Evolutionary conservation across 352 stramenopile species (phyloP), one percentile per base, ranked within the genome.

Genomic region (Pelagophyceae sp.): DNA sequence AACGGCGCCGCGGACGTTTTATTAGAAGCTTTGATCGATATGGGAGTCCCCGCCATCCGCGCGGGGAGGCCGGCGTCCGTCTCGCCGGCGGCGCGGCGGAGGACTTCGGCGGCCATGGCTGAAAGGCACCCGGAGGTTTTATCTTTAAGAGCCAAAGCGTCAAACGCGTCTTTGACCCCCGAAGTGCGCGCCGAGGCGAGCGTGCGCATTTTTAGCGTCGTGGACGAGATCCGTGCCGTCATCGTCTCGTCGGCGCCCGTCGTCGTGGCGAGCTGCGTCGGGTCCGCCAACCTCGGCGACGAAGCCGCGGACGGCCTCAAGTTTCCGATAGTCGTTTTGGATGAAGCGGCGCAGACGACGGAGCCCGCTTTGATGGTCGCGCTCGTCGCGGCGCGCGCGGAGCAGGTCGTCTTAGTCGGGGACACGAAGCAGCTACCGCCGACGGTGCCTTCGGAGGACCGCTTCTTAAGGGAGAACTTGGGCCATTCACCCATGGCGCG

Each of bases 361-460:
- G 67, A 74, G 67, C 35, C 67, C 11, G 33, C 38, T 33, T 3
- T 58, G 2, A 1, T 51, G 2, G 17, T 31, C 38, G 67, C 38
- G 17, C 31, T 74, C 45, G 80, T 77, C 67, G 67, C 35, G 20
- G 67, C 67, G 33, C 20, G 35, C 5, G 33, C 67, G 35, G 11
- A 51, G 33, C 67, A 81, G 33, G 74, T 94, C 51, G 85, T 97
- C 0, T 23, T 54, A 11, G 91, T 99, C 2, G 95, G 94, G 6
- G 94, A 98, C 85, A 94, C 93, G 0, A 93, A 93, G 77, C 95
- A 99, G 78, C 85, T 99, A 2, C 94, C 94, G 32, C 91, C 95
- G 17, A 98, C 93, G 19, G 93, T 98, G 17, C 93, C 97, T 76
- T 97, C 89, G 50, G 72, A 82, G 60, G 58, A 77, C 37, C 37